These are phyloP conservation scores for Fremontodendron californicum DNA, from an alignment of 345 rosid genomes.

Conservation along the genomic window DNA sequence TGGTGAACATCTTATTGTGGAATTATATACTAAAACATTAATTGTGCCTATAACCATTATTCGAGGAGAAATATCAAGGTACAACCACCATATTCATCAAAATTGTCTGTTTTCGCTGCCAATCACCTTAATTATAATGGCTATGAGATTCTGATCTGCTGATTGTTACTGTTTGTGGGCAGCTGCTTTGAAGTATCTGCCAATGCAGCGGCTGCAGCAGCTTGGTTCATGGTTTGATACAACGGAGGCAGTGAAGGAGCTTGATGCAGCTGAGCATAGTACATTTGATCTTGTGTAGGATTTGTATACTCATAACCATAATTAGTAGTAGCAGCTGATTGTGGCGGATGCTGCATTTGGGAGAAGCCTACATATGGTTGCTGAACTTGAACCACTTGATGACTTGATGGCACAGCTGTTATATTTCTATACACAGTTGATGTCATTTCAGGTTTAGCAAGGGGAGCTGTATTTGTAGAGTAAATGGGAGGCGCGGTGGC, in stretches of 20 bases:
- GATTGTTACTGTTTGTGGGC: slow-evolving; percentile 28
- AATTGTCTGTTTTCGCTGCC: not conserved
- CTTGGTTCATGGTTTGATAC: slow-evolving; percentile 63
- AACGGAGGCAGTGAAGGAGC: no score
- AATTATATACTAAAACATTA: not conserved
- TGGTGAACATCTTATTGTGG: not conserved
- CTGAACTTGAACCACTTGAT: slow-evolving; percentile 44
- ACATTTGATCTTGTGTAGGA: slow-evolving; percentile 45
- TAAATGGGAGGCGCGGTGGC: slow-evolving; percentile 45
- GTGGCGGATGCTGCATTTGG: slow-evolving; percentile 43
- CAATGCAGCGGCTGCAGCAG: slow-evolving; percentile 43
- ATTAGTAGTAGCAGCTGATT: slow-evolving; percentile 24
- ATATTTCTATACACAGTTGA: slow-evolving; percentile 36
- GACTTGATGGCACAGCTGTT: slow-evolving; percentile 30
- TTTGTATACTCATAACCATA: slow-evolving; percentile 44
- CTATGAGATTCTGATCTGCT: slow-evolving; percentile 35
- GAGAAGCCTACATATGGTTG: slow-evolving; percentile 54
- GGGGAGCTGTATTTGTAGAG: slow-evolving; percentile 31
- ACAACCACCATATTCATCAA: not conserved
- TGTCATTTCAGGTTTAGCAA: slow-evolving; percentile 42
- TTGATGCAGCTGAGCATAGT: slow-evolving; percentile 49
- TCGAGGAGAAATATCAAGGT: not conserved
- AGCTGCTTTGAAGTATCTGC: slow-evolving; percentile 59
- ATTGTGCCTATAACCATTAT: slow-evolving; percentile 3
- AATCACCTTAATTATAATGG: slow-evolving; percentile 29